phyloP scores from a whole-genome alignment of 176 grass and related monocot genomes.

The Avena insularis region DNA sequence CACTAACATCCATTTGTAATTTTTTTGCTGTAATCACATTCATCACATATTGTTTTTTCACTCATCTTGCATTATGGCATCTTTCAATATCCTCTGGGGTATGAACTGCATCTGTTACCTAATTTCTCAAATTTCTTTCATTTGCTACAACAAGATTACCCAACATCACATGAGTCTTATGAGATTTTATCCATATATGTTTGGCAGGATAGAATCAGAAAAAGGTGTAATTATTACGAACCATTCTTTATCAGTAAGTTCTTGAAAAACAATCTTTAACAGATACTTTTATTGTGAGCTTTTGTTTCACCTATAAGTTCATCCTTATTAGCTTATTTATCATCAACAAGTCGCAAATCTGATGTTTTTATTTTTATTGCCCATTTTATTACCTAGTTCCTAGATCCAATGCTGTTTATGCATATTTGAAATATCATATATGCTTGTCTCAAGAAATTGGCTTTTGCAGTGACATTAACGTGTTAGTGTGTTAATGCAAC shows the following conservation, averaged over 20 bases:
- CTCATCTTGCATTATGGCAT: conserved; percentile 9
- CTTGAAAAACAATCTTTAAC: conserved; percentile 1
- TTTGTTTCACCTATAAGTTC: conserved; percentile 16
- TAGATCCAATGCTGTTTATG: not conserved
- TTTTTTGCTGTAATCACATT: not conserved
- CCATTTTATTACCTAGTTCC: conserved; percentile 7
- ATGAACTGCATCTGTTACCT: not conserved
- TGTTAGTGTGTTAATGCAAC: conserved; percentile 3
- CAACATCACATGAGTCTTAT: conserved; percentile 36
- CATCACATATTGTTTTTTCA: not conserved
- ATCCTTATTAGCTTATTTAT: conserved; percentile 26
- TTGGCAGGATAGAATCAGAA: conserved; percentile 82
- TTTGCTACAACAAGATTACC: conserved; percentile 37
- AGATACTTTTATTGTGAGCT: not conserved
- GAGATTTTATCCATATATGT: conserved; percentile 18
- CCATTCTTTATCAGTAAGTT: conserved; percentile 75
- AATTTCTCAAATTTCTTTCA: conserved; percentile 33
- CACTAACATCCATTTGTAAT: conserved; percentile 23
- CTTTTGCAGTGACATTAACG: not conserved
- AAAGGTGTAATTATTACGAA: conserved; percentile 90
- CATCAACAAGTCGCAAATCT: not conserved
- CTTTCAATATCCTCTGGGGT: conserved; percentile 22
- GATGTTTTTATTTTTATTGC: conserved; percentile 25
- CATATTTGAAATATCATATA: conserved; percentile 27
- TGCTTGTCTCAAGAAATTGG: conserved; percentile 29